Percentiles rank a stretch among this genome's conserved stretches.
These are phyloP conservation scores for Aspergillus asperescens DNA, from an alignment of 495 filamentous ascomycete genomes.

Conservation along the genomic window DNA sequence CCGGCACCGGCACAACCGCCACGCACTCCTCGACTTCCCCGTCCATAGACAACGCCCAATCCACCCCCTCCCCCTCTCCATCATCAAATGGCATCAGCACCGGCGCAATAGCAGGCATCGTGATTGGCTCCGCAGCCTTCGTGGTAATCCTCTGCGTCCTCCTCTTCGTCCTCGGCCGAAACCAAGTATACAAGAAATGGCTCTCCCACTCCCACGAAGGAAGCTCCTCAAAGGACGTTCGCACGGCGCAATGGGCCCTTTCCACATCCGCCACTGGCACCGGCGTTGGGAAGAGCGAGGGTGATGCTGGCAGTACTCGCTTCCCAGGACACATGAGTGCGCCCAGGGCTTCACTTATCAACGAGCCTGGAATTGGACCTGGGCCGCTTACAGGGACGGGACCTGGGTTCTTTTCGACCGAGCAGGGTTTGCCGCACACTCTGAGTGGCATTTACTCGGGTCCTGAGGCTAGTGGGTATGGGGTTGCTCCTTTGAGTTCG, in stretches of 20 bases:
- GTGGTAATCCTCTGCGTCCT: constrained; percentile 30
- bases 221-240: neutral
- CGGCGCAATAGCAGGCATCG: constrained; percentile 39
- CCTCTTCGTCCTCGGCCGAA: constrained; percentile 39
- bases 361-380: neutral
- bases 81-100: constrained; percentile 19
- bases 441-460: neutral
- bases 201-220: constrained; percentile 12
- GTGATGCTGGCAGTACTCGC: neutral
- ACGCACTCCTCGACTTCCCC: constrained; percentile 16
- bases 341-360: neutral
- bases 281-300: neutral
- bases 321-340: neutral
- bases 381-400: neutral
- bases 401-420: neutral
- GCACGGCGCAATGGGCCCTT: neutral
- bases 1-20: constrained; percentile 3
- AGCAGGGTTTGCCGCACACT: neutral
- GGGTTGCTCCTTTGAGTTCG: neutral
- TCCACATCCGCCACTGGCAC: neutral
- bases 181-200: constrained; percentile 35
- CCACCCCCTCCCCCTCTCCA: constrained; percentile 8
- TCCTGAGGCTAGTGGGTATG: neutral
- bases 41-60: neutral
- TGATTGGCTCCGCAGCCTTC: constrained; percentile 29